Conservation (phyloP, 192 early-diverging fungal species). For the Ambispora gerdemannii region DNA sequence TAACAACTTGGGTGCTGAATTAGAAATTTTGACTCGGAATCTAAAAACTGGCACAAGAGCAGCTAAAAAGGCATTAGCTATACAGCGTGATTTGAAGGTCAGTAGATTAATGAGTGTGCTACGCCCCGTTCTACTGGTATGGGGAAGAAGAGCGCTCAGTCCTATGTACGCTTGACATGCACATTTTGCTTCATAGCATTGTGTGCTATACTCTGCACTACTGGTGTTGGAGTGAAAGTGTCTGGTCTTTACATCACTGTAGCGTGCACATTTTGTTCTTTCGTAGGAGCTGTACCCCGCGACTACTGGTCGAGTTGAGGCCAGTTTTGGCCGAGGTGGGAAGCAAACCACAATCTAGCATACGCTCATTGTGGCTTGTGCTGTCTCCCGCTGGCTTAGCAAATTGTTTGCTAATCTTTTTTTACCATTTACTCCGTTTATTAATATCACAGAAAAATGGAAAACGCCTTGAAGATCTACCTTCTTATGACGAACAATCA, state of each 20-base stretch:
- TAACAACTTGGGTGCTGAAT: background rate
- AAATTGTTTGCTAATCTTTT: constrained; percentile 21
- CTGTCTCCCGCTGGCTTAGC: constrained; percentile 13
- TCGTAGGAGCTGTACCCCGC: too few species aligned
- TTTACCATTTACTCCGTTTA: constrained; percentile 10
- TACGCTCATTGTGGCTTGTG: constrained; percentile 23
- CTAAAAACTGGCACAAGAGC: background rate
- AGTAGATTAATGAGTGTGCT: constrained; percentile 3
- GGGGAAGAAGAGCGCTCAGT: constrained; percentile 14
- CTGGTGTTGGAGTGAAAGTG: too few species aligned
- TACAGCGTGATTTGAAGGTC: background rate
- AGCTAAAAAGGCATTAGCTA: background rate
- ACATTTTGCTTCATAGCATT: too few species aligned
- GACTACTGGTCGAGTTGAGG: background rate
- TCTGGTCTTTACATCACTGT: constrained; percentile 25
- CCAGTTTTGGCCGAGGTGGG: background rate
- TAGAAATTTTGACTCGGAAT: constrained; percentile 7
- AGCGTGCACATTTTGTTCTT: constrained; percentile 5
- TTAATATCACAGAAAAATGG: constrained; percentile 9
- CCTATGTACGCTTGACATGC: too few species aligned
- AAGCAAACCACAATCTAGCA: constrained; percentile 8
- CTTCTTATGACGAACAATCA: constrained; percentile 22
- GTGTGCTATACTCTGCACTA: too few species aligned
- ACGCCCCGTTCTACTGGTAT: constrained; percentile 10
- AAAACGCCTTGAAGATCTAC: background rate